These are phyloP conservation scores for Crassisporium funariophilum DNA, from an alignment of 768 basidiomycete species.

Conservation along the genomic window DNA sequence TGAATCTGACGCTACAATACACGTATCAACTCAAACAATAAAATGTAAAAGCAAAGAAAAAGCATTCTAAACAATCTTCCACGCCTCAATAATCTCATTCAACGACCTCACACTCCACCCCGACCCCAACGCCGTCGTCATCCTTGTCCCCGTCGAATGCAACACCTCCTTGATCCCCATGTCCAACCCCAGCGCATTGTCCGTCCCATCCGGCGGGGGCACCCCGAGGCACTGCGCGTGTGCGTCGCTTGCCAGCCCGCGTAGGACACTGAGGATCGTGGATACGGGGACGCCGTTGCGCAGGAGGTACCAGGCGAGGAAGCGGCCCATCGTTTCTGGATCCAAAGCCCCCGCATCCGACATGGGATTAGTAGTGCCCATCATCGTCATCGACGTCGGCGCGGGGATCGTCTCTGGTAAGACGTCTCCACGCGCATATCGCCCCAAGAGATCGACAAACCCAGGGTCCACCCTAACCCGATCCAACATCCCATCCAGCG, in stretches of 20 bases:
- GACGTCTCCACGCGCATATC: constrained; percentile 58
- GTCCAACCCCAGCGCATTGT: constrained; percentile 37
- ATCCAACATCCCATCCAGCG: constrained; percentile 60
- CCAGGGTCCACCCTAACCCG: constrained; percentile 38
- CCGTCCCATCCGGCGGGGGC: constrained; percentile 55
- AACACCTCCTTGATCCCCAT: constrained; percentile 80
- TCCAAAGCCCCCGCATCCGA: constrained; percentile 15
- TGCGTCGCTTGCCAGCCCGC: constrained; percentile 63
- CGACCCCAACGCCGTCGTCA: constrained; percentile 67
- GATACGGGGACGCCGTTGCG: constrained; percentile 72
- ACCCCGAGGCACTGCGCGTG: constrained; percentile 54
- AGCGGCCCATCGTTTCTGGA: constrained; percentile 26
- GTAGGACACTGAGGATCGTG: constrained; percentile 62
- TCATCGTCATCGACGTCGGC: not conserved
- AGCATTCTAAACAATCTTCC: constrained; percentile 36
- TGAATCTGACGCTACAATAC: constrained; percentile 9
- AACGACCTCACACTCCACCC: constrained; percentile 76
- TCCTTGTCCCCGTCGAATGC: constrained; percentile 81
- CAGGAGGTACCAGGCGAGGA: constrained; percentile 72
- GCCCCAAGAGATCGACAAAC: constrained; percentile 47
- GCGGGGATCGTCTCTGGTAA: constrained; percentile 26
- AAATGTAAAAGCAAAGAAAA: not conserved
- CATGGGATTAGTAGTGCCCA: constrained; percentile 1
- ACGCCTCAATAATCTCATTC: constrained; percentile 64
- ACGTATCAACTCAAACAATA: too few relatives aligned